These are phyloP conservation scores for Moricandia arvensis DNA, from an alignment of 345 rosid genomes.

Conservation along the genomic window DNA sequence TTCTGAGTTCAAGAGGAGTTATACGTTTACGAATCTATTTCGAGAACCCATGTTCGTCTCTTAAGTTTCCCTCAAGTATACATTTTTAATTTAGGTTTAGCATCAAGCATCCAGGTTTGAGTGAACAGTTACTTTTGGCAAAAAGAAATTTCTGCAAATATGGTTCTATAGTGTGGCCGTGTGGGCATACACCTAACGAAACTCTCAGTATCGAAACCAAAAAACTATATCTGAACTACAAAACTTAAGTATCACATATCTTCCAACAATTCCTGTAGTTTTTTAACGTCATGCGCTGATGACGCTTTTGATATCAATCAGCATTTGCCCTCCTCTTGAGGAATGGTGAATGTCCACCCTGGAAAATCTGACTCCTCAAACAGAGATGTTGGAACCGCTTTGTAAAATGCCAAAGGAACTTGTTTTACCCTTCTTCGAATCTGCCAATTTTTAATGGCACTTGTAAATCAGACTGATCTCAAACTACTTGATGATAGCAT, in stretches of 20 bases:
- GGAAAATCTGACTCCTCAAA: slow-evolving; percentile 72
- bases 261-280: not conserved
- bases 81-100: not conserved
- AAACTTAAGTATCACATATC: not conserved
- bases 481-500: no score
- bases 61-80: no score
- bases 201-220: slow-evolving; percentile 12
- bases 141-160: not conserved
- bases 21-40: no score
- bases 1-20: no score
- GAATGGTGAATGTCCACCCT: slow-evolving; percentile 68
- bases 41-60: no score
- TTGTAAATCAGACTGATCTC: no score
- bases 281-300: not conserved
- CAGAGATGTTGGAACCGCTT: slow-evolving; percentile 54
- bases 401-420: slow-evolving; percentile 83
- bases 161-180: not conserved
- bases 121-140: not conserved
- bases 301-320: slow-evolving; percentile 11
- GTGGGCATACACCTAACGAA: not conserved
- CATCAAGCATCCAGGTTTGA: not conserved
- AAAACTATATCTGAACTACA: slow-evolving; percentile 5
- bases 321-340: slow-evolving; percentile 21
- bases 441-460: slow-evolving; percentile 36
- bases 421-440: slow-evolving; percentile 81